Base-by-base conservation (phyloP, 441 rosid species). In the Syzygium syzygioides region DNA sequence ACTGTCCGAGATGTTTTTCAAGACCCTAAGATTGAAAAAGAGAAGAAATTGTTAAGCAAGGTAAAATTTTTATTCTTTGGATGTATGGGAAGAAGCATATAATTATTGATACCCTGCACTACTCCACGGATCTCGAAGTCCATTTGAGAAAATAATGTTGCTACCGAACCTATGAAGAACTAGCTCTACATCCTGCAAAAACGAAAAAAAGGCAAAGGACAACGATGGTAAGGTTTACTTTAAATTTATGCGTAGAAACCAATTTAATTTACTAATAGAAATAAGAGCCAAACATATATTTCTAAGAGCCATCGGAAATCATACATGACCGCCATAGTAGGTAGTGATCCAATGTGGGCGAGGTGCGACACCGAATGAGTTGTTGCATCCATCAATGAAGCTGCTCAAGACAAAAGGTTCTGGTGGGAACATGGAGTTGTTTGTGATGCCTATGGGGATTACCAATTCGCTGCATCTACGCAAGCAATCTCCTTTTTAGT, bases 391-490 rank as follows among this genome's bases (percentile, higher is more conserved):
- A 5, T 89, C 86, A 28, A 23, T 30, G 41, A 14, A 88, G 1
- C 14, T 20, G 7, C 37, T 88, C 30, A 66, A 34, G 53, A 90
- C 55, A 37, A 91, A 89, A 17, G 90, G 90, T 0, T 55, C 53
- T 14, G 86, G 45, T 23, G 50, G 89, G 85, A 93, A 90, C 91
- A 91, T 91, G 0, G 91, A 84, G 6, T 90, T 88, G 18, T 91
- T 71, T 9, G 56, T 53, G 17, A 32, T 30, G 20, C 92, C 94
- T 1, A 91, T 48, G 45, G 92, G 89, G 3, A 91, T 64, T 54
- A 90, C 90, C 37, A 93, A 7, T 30, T 93, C 93, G 19, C 91
- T 92, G 12, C 93, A 92, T 3, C 41, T 85, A 90, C 91, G 60
- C 55, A 34, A 71, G 59, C 50, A 68, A 34, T 50, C 18, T 15